Percentiles rank a stretch among this genome's conserved stretches.
These are phyloP conservation scores for Crithidia mellificae DNA, from an alignment of 208 protist species.

Conservation along the genomic window DNA sequence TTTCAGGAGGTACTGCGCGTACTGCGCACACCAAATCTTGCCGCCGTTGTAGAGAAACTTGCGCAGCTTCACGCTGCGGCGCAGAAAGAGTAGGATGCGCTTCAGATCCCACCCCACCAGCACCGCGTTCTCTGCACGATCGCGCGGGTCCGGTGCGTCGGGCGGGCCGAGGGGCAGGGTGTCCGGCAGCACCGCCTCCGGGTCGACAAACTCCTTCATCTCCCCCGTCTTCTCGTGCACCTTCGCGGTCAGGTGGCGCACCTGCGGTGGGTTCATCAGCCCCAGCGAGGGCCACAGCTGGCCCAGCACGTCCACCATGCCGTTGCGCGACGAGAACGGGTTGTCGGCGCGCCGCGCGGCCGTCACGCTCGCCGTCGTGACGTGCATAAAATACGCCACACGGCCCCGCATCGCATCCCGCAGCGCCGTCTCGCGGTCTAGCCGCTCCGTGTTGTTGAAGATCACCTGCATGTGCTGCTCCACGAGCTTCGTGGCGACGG, in stretches of 20 bases:
- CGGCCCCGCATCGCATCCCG: constrained; percentile 49
- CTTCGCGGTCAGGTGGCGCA: constrained; percentile 43
- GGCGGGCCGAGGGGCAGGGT: constrained; percentile 48
- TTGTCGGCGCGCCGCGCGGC: constrained; percentile 87
- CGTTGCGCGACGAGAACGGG: constrained; percentile 82
- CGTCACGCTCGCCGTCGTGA: constrained; percentile 74
- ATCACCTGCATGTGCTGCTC: constrained; percentile 78
- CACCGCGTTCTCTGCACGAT: constrained; percentile 62
- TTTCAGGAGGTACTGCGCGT: constrained; percentile 90
- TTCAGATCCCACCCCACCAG: constrained; percentile 88
- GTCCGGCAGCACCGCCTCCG: constrained; percentile 64
- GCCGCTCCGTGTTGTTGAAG: constrained; percentile 72
- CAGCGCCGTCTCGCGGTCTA: constrained; percentile 58
- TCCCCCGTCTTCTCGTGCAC: constrained; percentile 36
- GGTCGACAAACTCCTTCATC: constrained; percentile 57
- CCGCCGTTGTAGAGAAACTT: constrained; percentile 80
- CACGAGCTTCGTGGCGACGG: constrained; percentile 42
- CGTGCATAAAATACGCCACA: constrained; percentile 68
- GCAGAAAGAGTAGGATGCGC: constrained; percentile 82
- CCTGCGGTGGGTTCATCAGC: constrained; percentile 49
- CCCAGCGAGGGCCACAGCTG: constrained; percentile 78
- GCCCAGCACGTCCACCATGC: constrained; percentile 66
- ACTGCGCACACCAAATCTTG: constrained; percentile 90
- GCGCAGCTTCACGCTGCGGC: constrained; percentile 54
- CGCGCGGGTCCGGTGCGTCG: constrained; percentile 33